Percentiles rank a stretch among this genome's conserved stretches.
Conservation (phyloP, 352 stramenopile genomes). For the Phytopythium helicoides region DNA sequence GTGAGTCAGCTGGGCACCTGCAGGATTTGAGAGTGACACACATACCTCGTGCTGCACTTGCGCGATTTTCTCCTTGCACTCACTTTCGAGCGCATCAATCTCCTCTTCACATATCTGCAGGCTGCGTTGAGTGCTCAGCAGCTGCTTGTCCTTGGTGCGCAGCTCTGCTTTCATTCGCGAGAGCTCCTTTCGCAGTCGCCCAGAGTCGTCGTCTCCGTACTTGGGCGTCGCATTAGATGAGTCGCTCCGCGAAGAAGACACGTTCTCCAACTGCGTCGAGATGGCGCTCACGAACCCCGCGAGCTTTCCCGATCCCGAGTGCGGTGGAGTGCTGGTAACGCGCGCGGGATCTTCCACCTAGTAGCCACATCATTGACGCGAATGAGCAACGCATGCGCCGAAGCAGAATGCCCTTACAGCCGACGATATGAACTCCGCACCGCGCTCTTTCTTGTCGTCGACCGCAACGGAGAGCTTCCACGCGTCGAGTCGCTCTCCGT, state of each 20-base stretch:
- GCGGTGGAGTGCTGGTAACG: constrained; percentile 18
- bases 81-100: constrained; percentile 67
- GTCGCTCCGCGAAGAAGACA: constrained; percentile 21
- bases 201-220: constrained; percentile 20
- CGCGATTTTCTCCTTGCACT: constrained; percentile 68
- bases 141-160: constrained; percentile 56
- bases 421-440: background rate
- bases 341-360: background rate
- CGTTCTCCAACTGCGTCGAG: constrained; percentile 25
- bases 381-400: background rate
- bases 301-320: constrained; percentile 28
- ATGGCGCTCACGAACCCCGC: constrained; percentile 28
- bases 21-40: no score
- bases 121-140: constrained; percentile 53
- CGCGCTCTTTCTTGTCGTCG: background rate
- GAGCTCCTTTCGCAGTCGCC: constrained; percentile 55
- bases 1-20: no score
- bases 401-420: no score
- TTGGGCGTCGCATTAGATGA: constrained; percentile 7
- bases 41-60: constrained; percentile 58
- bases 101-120: constrained; percentile 72
- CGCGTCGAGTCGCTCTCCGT: constrained; percentile 5
- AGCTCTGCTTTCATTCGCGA: constrained; percentile 47
- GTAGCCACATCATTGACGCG: background rate
- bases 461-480: background rate